A percentile compares a stretch with the other conserved stretches of the same genome.
These are phyloP conservation scores for Solanum piurae DNA, from an alignment of 257 asterid genomes.

Conservation along the genomic window DNA sequence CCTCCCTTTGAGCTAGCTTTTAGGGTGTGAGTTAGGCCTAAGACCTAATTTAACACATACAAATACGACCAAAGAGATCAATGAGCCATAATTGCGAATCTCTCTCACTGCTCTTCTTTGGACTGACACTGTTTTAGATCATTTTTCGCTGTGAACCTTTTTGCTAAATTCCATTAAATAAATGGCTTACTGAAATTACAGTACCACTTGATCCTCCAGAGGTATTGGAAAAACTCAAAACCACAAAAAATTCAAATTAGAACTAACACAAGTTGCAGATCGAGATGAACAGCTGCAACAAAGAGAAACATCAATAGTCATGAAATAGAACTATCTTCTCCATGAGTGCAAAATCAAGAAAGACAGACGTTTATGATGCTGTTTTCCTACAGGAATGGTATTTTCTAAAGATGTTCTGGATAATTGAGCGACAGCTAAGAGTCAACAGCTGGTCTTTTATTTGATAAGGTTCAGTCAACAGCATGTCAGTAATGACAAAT, in stretches of 20 bases:
- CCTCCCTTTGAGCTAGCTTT: no score
- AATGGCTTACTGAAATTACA: not conserved
- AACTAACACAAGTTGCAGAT: not conserved
- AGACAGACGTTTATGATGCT: not conserved
- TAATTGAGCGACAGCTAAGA: not conserved
- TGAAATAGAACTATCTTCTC: not conserved
- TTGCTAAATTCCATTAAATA: not conserved
- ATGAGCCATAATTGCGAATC: not conserved
- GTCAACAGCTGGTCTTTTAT: not conserved
- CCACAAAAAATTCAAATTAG: not conserved
- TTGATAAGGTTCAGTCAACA: not conserved
- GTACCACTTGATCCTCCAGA: not conserved
- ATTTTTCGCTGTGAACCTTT: not conserved
- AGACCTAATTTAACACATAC: no score
- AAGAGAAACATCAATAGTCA: not conserved
- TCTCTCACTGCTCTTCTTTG: not conserved
- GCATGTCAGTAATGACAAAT: not conserved
- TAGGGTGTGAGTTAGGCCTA: no score
- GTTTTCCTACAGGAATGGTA: not conserved
- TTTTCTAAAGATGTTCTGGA: not conserved
- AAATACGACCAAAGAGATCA: not conserved
- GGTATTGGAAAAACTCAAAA: not conserved
- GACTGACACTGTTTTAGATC: not conserved
- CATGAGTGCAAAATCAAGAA: not conserved
- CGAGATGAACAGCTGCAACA: not conserved